Conservation (phyloP, 164 flowering plant genomes). For the Vitis vinifera region DNA sequence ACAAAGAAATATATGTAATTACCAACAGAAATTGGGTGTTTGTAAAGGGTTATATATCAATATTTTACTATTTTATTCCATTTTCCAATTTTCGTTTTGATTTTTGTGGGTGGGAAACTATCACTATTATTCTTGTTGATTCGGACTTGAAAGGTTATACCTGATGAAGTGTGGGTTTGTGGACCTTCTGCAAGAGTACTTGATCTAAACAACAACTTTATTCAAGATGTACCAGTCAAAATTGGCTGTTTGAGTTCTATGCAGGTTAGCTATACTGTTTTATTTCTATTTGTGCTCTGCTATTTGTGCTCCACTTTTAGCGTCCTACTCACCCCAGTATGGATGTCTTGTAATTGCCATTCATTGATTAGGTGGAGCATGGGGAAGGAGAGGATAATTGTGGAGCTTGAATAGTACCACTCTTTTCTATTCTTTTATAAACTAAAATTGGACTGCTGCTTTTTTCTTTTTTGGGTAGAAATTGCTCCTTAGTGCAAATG, state of each 20-base stretch:
- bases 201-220: slow-evolving; percentile 61
- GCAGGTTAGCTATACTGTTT: slow-evolving; percentile 35
- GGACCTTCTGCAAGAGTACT: slow-evolving; percentile 63
- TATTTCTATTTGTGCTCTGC: slow-evolving; percentile 1
- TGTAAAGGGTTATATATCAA: neutral
- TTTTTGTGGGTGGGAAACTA: neutral
- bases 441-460: too few relatives aligned
- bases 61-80: neutral
- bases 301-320: neutral
- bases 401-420: too few relatives aligned
- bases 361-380: too few relatives aligned
- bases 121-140: slow-evolving; percentile 6
- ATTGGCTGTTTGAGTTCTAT: slow-evolving; percentile 50
- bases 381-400: too few relatives aligned
- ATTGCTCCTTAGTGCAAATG: slow-evolving; percentile 59
- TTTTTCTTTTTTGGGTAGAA: slow-evolving; percentile 42
- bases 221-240: slow-evolving; percentile 48
- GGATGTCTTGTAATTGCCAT: too few relatives aligned
- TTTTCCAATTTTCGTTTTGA: neutral
- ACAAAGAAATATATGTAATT: too few relatives aligned
- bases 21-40: too few relatives aligned
- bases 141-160: slow-evolving; percentile 51
- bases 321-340: too few relatives aligned
- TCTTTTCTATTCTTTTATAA: too few relatives aligned
- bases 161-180: slow-evolving; percentile 85